These are phyloP conservation scores for Eucalyptus polybractea DNA, from an alignment of 345 rosid species.

Conservation along the genomic window DNA sequence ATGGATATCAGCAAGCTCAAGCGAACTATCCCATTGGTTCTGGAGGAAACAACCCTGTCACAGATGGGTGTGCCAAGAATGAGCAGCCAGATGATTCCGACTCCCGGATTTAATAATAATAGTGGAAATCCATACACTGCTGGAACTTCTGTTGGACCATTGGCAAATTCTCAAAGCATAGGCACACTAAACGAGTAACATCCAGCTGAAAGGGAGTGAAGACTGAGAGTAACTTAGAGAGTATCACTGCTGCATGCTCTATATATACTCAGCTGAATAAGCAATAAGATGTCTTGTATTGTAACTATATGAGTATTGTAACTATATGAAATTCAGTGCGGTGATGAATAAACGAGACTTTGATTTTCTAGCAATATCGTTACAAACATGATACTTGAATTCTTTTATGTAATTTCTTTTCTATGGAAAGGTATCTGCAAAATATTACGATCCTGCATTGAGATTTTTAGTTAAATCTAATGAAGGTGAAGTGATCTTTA, in stretches of 20 bases:
- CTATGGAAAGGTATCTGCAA: background rate
- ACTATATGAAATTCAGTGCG: background rate
- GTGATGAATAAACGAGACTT: background rate
- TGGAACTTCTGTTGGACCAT: conserved; percentile 35
- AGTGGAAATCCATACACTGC: conserved; percentile 31
- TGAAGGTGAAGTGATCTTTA: background rate
- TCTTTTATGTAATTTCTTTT: background rate
- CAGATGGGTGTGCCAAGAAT: conserved; percentile 50
- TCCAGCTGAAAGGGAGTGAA: too few relatives aligned
- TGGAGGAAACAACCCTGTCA: conserved; percentile 53
- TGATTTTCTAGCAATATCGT: background rate
- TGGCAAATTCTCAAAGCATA: conserved; percentile 36
- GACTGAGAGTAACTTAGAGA: background rate
- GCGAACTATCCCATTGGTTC: conserved; percentile 55
- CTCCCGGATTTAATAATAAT: conserved; percentile 59
- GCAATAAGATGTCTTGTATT: background rate
- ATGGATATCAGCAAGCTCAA: conserved; percentile 57
- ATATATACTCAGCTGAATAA: background rate
- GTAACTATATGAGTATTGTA: background rate
- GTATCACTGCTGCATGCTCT: background rate
- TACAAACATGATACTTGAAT: background rate
- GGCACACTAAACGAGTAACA: conserved; percentile 9
- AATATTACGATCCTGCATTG: background rate
- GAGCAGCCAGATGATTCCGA: conserved; percentile 82
- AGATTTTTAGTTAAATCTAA: background rate